phyloP scores from a whole-genome alignment of 768 basidiomycete genomes.

The Kwoniella newhampshirensis region DNA sequence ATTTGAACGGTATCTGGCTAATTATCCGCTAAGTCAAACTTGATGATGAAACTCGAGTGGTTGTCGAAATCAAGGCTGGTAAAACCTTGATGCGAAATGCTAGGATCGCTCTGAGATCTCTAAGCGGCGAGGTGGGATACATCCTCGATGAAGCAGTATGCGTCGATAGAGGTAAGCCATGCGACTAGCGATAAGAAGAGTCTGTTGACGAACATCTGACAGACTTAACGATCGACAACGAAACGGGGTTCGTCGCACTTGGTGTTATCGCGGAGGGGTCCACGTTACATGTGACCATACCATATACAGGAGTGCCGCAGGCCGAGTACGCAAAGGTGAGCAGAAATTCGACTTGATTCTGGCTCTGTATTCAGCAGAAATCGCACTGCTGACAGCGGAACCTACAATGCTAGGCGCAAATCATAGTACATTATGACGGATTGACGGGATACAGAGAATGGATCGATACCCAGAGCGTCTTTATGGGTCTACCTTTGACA shows the following conservation, averaged over 20 bases:
- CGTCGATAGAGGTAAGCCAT: slow-evolving; percentile 9
- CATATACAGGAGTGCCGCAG: slow-evolving; percentile 45
- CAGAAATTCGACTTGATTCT: no score
- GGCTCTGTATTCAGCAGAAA: no score
- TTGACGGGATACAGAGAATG: slow-evolving; percentile 22
- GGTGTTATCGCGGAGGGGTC: slow-evolving; percentile 25
- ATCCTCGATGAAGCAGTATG: slow-evolving; percentile 6
- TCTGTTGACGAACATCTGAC: background rate
- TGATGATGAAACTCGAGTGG: slow-evolving; percentile 34
- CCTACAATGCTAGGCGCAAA: slow-evolving; percentile 58
- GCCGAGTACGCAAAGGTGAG: slow-evolving; percentile 55
- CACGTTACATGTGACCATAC: slow-evolving; percentile 39
- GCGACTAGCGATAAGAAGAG: no score
- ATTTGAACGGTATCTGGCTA: background rate
- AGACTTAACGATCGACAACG: background rate
- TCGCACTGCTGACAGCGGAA: no score
- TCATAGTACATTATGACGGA: slow-evolving; percentile 70
- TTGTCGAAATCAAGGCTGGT: slow-evolving; percentile 45
- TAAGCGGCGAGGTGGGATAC: slow-evolving; percentile 20
- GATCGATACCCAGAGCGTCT: slow-evolving; percentile 37
- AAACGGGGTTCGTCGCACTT: slow-evolving; percentile 7
- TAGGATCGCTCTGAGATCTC: slow-evolving; percentile 11
- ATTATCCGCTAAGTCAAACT: slow-evolving; percentile 34
- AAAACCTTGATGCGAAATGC: slow-evolving; percentile 31
- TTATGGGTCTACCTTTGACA: slow-evolving; percentile 74